Base-by-base conservation (phyloP, 805 yeast species). In the Lipomyces kockii region DNA sequence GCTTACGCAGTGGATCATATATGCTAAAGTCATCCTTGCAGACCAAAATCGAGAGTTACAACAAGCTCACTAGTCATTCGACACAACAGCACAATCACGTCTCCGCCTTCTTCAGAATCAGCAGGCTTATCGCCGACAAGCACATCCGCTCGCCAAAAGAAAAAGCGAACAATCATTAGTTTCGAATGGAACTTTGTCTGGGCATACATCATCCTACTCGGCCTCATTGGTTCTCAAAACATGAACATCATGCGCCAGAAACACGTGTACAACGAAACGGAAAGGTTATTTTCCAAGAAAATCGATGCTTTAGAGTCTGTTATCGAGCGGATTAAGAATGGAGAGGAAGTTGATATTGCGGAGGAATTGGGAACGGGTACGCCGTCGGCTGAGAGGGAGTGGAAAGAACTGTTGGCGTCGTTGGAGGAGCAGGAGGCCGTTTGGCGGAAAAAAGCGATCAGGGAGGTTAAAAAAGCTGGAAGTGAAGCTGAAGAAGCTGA, bases 301-400 rank as follows among this genome's bases (percentile, higher is more conserved):
- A 60, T 63, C 53, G 64, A 65, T 20, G 64, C 57, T 14, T 37
- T 68, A 8, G 64, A 61, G 52, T 52, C 54, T 4, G 68, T 66
- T n/a, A 68, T 68, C 46, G 63, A 37, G 58, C 46, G 55, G 14
- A 52, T 52, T 12, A 25, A 52, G 22, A 52, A 29, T 29, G 55
- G 55, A 29, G 55, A 52, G n/a, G 64, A 62, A n/a, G 62, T 68
- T 46, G 57, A 68, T 60, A 61, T 68, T 49, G 69, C 56, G 6
- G 67, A 58, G 29, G 71, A 68, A 35, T 43, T 68, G 35, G 67
- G 71, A 14, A 68, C 69, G n/a, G 71, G 71, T 25, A 39, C 60
- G 3, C 62, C 71, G 11, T 25, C 54, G 22, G 69, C 66, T 17
- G 71, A 68, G 37, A 43, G n/a, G 27, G 69, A 68, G 51, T 68